phyloP scores from a whole-genome alignment of 2,329 filamentous ascomycete genomes.

The Cladosporium sp. region DNA sequence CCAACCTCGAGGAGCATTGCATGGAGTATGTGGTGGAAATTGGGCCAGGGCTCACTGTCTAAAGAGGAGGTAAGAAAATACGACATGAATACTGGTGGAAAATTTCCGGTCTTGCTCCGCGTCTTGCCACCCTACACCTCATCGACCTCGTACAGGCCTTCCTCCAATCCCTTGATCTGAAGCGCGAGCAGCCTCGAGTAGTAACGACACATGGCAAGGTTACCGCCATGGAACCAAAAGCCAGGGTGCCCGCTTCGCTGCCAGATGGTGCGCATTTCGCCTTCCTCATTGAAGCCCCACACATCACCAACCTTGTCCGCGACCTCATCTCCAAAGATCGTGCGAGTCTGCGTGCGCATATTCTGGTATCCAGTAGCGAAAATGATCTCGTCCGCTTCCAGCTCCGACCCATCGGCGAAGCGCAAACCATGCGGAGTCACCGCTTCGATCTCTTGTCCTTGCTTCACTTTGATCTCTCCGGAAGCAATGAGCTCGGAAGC shows the following conservation, averaged over 20 bases:
- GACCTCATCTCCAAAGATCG: slow-evolving; percentile 44
- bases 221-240: slow-evolving; percentile 50
- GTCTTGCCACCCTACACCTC: neutral
- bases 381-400: slow-evolving; percentile 50
- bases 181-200: slow-evolving; percentile 48
- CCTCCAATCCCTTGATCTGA: slow-evolving; percentile 42
- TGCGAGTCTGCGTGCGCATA: slow-evolving; percentile 41
- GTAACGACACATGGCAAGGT: slow-evolving; percentile 49
- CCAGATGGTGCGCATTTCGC: slow-evolving; percentile 40
- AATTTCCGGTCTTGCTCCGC: neutral
- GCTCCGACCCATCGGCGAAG: slow-evolving; percentile 45
- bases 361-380: slow-evolving; percentile 50
- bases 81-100: neutral
- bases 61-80: neutral
- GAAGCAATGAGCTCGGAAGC: slow-evolving; percentile 44
- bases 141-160: slow-evolving; percentile 22
- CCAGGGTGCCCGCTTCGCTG: slow-evolving; percentile 34
- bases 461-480: slow-evolving; percentile 48
- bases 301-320: slow-evolving; percentile 46
- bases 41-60: neutral
- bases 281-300: slow-evolving; percentile 49
- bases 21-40: neutral
- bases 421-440: slow-evolving; percentile 43
- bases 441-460: slow-evolving; percentile 37
- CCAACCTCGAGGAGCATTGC: neutral